Evolutionary conservation across 2,329 filamentous ascomycete genomes (phyloP), one percentile per base, ranked within the genome.

Genomic region (Venturia pyrina): DNA sequence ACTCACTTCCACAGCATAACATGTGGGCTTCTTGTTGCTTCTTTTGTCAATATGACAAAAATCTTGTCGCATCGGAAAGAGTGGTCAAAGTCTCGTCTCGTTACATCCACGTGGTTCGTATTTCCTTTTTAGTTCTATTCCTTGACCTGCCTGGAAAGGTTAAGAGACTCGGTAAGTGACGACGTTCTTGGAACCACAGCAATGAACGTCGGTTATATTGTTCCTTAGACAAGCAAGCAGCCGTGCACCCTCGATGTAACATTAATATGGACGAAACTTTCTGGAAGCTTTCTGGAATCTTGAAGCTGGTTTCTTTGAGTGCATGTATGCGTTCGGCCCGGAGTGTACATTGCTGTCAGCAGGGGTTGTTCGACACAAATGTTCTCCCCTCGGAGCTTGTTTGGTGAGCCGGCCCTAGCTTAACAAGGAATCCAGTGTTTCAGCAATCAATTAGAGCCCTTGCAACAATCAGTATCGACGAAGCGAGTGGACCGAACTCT

Each of bases 261-360:
- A 28, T 43, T 46, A 64, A 64, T 64, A 48, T 64, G 44, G 32
- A 24, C 44, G 24, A 64, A 64, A 56, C 44, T 50, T 64, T 64
- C 62, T 19, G 37, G 62, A 64, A 64, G 46, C 62, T 64, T 64
- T 64, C 62, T 64, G 62, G 62, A 64, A 64, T 56, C 40, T 43
- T 62, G 60, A 62, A 62, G 60, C 60, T 37, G 53, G 53, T 32
- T 8, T 37, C 53, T 59, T 59, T 37, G 28, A 59, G 53, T 34
- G 21, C 24, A 17, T 34, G 50, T 28, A 24, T 57, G 50, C 6
- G 24, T 32, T 32, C 28, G 50, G 8, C 28, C 37, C 19, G 40
- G 43, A 43, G 43, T 44, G 11, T 62, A 40, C 44, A 62, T 62
- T 62, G 60, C 43, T 44, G 40, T 28, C 40, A 32, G 37, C 40